Evolutionary conservation across 1,139 yeast genomes (phyloP).

Genomic region (Pichia sp.): DNA sequence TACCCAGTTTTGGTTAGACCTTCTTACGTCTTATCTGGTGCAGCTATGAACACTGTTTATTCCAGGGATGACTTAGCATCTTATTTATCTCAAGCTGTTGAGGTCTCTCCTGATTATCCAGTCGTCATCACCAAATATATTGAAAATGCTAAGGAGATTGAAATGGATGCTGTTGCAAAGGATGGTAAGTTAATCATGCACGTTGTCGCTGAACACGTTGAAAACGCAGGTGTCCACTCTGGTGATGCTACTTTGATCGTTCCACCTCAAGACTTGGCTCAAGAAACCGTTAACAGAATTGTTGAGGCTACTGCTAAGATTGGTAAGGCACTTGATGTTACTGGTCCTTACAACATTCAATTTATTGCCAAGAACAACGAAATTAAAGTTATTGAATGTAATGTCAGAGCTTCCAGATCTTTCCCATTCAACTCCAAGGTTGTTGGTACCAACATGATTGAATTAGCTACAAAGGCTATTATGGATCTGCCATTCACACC

Average conservation of each 20-base stretch:
- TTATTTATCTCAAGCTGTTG: conserved; percentile 89
- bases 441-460: conserved; percentile 93
- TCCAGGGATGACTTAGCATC: conserved; percentile 83
- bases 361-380: conserved; percentile 66
- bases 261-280: conserved; percentile 94
- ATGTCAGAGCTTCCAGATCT: conserved; percentile 96
- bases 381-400: conserved; percentile 94
- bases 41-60: conserved; percentile 97
- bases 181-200: conserved; percentile 95
- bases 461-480: conserved; percentile 95
- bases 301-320: conserved; percentile 95
- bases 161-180: conserved; percentile 97
- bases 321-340: conserved; percentile 90
- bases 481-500: conserved; percentile 84
- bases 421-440: conserved; percentile 99
- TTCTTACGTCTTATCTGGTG: conserved; percentile 95
- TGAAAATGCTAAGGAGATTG: conserved; percentile 96
- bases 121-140: conserved; percentile 96
- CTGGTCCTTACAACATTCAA: conserved; percentile 98
- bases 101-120: conserved; percentile 96
- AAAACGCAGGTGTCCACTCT: conserved; percentile 98
- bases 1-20: conserved; percentile 98
- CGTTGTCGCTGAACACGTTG: conserved; percentile 98
- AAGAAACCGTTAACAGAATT: conserved; percentile 84
- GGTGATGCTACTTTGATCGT: conserved; percentile 98